Percentiles rank a stretch among this genome's conserved stretches.
Evolutionary conservation across 2,329 filamentous ascomycete genomes (phyloP).

Genomic region (Didymella arachidicola): DNA sequence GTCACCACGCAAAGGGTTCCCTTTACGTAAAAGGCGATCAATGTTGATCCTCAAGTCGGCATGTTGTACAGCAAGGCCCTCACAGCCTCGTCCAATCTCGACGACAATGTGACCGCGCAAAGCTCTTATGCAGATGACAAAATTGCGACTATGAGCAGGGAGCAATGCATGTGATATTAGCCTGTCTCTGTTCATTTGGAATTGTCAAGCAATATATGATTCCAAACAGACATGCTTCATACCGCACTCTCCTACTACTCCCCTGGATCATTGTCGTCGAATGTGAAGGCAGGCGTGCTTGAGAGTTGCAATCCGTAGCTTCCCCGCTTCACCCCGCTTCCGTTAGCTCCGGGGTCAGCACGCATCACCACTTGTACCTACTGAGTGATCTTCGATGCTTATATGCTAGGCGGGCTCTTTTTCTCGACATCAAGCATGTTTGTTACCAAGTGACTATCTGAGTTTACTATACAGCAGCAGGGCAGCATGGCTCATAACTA

Average conservation of each 20-base stretch:
- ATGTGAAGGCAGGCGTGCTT: background rate
- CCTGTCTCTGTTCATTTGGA: background rate
- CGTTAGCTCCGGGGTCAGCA: constrained; percentile 9
- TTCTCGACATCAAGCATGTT: background rate
- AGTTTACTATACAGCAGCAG: background rate
- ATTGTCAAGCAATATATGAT: background rate
- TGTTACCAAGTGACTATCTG: constrained; percentile 5
- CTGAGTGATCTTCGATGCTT: background rate
- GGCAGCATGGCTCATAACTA: constrained; percentile 20
- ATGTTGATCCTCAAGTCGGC: background rate
- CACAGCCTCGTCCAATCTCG: background rate
- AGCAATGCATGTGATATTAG: background rate
- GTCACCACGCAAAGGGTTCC: too few species aligned
- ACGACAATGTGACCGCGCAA: background rate
- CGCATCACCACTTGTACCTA: constrained; percentile 13
- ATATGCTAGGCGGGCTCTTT: too few species aligned
- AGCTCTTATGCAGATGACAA: background rate
- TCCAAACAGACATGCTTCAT: background rate
- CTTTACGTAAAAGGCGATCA: background rate
- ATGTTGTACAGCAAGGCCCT: background rate
- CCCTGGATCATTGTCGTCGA: background rate
- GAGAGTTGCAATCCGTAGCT: background rate
- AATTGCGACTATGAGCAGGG: background rate
- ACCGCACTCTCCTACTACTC: too few species aligned
- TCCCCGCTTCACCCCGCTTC: constrained; percentile 16